Conservation (phyloP, 257 asterid species). For the Ocimum tenuiflorum region DNA sequence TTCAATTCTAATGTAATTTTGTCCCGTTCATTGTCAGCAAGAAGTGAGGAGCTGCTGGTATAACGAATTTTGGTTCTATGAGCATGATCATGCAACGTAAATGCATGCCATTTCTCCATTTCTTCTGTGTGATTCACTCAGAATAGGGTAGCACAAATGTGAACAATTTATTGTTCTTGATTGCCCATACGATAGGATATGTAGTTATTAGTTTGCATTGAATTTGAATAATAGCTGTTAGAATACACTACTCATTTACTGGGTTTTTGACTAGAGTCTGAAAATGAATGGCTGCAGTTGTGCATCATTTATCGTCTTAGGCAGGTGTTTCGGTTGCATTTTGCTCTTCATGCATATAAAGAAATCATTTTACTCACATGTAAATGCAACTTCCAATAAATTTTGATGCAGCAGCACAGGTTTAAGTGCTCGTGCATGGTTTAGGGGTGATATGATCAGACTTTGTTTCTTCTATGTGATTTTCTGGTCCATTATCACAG, state of each 20-base stretch:
- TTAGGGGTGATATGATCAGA: not conserved
- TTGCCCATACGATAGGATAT: not conserved
- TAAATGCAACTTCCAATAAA: not conserved
- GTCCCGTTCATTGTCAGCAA: not conserved
- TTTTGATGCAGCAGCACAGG: not conserved
- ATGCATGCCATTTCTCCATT: not conserved
- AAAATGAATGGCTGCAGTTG: not conserved
- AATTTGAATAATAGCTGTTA: not conserved
- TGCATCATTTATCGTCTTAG: not conserved
- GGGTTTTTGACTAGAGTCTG: not conserved
- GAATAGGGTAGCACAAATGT: not conserved
- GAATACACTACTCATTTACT: not conserved
- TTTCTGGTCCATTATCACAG: too few relatives aligned
- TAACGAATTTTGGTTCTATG: not conserved
- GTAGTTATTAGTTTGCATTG: not conserved
- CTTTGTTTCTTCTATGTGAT: too few relatives aligned
- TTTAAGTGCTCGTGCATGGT: not conserved
- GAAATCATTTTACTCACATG: not conserved
- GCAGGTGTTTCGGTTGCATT: not conserved
- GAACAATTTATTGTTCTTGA: not conserved
- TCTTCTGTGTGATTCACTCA: not conserved
- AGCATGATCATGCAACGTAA: not conserved
- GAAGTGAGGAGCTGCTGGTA: not conserved
- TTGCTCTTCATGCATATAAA: too few relatives aligned
- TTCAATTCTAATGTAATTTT: constrained; percentile 10